Evolutionary conservation across 768 basidiomycete genomes (phyloP).

Genomic region (Pulveroboletus sp.): DNA sequence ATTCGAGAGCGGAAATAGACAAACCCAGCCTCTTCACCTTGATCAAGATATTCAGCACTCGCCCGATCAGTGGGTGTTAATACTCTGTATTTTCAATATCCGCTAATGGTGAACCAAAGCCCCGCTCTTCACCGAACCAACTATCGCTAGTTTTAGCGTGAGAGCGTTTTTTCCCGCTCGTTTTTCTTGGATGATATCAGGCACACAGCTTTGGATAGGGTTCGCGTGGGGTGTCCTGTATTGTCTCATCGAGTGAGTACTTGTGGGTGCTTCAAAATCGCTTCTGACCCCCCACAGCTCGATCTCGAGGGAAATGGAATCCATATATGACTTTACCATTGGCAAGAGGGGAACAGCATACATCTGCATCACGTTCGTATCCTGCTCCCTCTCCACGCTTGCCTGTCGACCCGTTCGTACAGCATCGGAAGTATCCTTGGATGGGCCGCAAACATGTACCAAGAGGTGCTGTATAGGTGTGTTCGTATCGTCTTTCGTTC

Average conservation of each 20-base stretch:
- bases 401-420: no score
- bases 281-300: slow-evolving; percentile 37
- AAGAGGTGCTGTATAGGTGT: no score
- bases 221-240: slow-evolving; percentile 77
- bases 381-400: no score
- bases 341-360: slow-evolving; percentile 61
- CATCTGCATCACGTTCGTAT: slow-evolving; percentile 50
- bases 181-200: slow-evolving; percentile 1
- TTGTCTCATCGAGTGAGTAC: slow-evolving; percentile 58
- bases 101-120: slow-evolving; percentile 7
- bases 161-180: slow-evolving; percentile 17
- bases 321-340: slow-evolving; percentile 54
- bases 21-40: slow-evolving; percentile 46
- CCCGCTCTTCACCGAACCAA: slow-evolving; percentile 48
- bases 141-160: slow-evolving; percentile 71
- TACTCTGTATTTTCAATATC: background rate
- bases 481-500: slow-evolving; percentile 11
- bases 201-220: slow-evolving; percentile 69
- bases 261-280: background rate
- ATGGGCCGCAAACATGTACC: slow-evolving; percentile 40
- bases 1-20: slow-evolving; percentile 61
- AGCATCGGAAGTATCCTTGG: slow-evolving; percentile 58
- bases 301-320: slow-evolving; percentile 50
- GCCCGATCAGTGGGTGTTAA: slow-evolving; percentile 59
- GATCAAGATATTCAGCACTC: slow-evolving; percentile 67